These are phyloP conservation scores for Cryphonectria nitschkei DNA, from an alignment of 2,329 filamentous ascomycete genomes.

Conservation along the genomic window DNA sequence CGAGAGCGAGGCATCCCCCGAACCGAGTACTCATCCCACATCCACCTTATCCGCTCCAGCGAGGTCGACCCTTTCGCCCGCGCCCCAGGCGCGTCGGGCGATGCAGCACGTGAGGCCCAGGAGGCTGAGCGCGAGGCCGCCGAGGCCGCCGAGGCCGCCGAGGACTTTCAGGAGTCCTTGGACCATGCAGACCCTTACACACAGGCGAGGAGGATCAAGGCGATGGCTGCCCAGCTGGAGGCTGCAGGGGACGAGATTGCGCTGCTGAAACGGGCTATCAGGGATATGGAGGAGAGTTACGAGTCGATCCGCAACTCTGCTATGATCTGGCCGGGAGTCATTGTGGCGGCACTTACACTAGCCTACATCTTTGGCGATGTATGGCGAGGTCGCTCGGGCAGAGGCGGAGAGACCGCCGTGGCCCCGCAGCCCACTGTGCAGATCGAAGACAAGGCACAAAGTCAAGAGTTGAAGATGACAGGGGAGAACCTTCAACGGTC, in stretches of 20 bases:
- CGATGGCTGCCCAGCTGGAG: neutral
- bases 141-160: neutral
- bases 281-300: neutral
- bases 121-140: neutral
- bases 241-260: neutral
- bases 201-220: neutral
- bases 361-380: neutral
- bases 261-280: neutral
- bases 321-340: neutral
- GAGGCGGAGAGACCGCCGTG: neutral
- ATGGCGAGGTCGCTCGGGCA: neutral
- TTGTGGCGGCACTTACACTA: neutral
- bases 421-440: neutral
- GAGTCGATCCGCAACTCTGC: neutral
- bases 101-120: neutral
- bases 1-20: slow-evolving; percentile 25
- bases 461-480: neutral
- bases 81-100: slow-evolving; percentile 16
- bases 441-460: neutral
- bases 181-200: neutral
- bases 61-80: slow-evolving; percentile 27
- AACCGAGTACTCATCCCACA: slow-evolving; percentile 23
- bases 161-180: neutral
- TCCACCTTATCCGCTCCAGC: slow-evolving; percentile 27
- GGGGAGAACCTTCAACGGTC: neutral